Conservation (phyloP, 495 filamentous ascomycete species). For the Penicillium coprophilum region DNA sequence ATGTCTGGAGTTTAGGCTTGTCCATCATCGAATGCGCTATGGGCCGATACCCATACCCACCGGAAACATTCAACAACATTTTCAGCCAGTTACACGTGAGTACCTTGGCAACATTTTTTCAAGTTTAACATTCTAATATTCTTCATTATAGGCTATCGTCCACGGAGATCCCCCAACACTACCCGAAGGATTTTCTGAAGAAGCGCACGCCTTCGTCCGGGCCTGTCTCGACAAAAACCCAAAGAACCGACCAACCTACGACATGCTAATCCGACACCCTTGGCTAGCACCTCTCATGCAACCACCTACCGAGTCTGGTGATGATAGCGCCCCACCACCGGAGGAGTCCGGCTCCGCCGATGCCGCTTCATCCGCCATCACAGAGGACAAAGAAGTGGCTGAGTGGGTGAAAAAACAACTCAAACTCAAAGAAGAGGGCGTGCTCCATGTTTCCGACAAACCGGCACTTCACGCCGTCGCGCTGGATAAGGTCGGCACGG, state of each 20-base stretch:
- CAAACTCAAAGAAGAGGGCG: conserved; percentile 56
- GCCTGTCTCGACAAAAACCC: conserved; percentile 93
- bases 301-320: conserved; percentile 78
- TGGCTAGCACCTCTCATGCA: conserved; percentile 82
- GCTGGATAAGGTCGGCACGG: conserved; percentile 56
- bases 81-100: conserved; percentile 96
- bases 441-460: conserved; percentile 47
- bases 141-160: conserved; percentile 78
- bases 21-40: conserved; percentile 96
- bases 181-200: conserved; percentile 75
- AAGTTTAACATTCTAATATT: conserved; percentile 20
- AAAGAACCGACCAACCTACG: conserved; percentile 84
- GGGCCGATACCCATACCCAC: conserved; percentile 94
- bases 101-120: conserved; percentile 20
- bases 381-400: conserved; percentile 74
- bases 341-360: conserved; percentile 45
- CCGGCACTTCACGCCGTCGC: conserved; percentile 80
- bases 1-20: conserved; percentile 95
- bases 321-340: conserved; percentile 56
- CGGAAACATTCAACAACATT: conserved; percentile 97
- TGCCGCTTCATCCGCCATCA: conserved; percentile 40
- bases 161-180: conserved; percentile 90
- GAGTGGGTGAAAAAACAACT: conserved; percentile 79
- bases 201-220: conserved; percentile 81
- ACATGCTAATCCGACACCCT: conserved; percentile 80